Evolutionary conservation across 139 green algal genomes (phyloP).

Genomic region (Chlamydomonas incerta): DNA sequence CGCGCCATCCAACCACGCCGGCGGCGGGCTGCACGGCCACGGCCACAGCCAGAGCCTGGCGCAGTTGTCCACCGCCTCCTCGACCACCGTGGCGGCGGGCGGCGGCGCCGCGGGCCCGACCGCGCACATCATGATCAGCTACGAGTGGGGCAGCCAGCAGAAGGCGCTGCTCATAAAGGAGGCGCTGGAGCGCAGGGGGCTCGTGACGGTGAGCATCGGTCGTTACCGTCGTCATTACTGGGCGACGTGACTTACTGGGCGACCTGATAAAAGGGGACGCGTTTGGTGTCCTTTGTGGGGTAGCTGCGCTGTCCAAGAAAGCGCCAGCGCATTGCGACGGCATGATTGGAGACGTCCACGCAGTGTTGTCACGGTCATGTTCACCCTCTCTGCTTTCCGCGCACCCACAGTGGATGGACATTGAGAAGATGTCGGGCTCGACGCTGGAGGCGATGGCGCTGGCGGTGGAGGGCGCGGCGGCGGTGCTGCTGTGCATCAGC

Average conservation of each 20-base stretch:
- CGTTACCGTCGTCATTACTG: too few species aligned
- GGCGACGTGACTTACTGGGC: too few species aligned
- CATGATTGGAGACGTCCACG: too few species aligned
- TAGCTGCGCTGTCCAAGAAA: too few species aligned
- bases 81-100: neutral
- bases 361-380: too few species aligned
- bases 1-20: too few species aligned
- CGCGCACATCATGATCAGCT: conserved; percentile 58
- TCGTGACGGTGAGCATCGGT: neutral
- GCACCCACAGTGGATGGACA: conserved; percentile 57
- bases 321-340: too few species aligned
- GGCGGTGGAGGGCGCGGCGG: conserved; percentile 48
- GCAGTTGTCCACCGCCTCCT: too few species aligned
- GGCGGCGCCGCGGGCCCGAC: neutral
- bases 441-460: conserved; percentile 60
- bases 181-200: conserved; percentile 40
- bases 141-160: conserved; percentile 58
- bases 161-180: conserved; percentile 49
- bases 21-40: neutral
- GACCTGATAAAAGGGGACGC: too few species aligned
- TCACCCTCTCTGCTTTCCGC: too few species aligned
- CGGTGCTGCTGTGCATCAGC: conserved; percentile 54
- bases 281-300: too few species aligned
- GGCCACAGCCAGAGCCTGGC: neutral
- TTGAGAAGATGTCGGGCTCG: conserved; percentile 53